A percentile compares a stretch with the other conserved stretches of the same genome.
phyloP scores from a whole-genome alignment of 306 rosid species.

The Rubus idaeus region DNA sequence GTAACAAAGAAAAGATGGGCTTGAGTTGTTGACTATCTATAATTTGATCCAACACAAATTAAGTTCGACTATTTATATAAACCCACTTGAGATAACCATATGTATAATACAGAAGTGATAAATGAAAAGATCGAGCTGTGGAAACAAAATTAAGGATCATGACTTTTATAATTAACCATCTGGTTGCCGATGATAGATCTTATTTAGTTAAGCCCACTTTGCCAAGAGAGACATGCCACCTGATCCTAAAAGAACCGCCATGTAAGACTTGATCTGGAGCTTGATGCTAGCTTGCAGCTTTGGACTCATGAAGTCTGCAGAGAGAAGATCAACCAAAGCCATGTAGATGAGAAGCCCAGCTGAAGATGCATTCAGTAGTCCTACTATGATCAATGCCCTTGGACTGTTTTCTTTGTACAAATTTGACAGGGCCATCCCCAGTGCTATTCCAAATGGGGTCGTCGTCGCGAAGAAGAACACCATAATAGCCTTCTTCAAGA shows the following conservation, averaged over 20 bases:
- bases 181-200: no score
- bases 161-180: no score
- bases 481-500: constrained; percentile 51
- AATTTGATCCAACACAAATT: no score
- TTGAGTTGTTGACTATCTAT: no score
- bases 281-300: constrained; percentile 55
- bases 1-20: no score
- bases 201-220: constrained; percentile 51
- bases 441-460: constrained; percentile 72
- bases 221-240: constrained; percentile 81
- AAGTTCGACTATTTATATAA: no score
- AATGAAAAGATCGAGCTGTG: no score
- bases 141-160: no score
- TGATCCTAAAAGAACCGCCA: constrained; percentile 61
- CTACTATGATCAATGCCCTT: constrained; percentile 50
- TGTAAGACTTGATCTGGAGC: constrained; percentile 60
- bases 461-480: constrained; percentile 71
- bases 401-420: constrained; percentile 65
- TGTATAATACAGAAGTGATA: no score
- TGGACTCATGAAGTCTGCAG: constrained; percentile 72
- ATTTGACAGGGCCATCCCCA: constrained; percentile 56
- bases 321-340: constrained; percentile 76
- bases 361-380: constrained; percentile 71
- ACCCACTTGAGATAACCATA: no score
- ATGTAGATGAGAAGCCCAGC: constrained; percentile 77